Evolutionary conservation across 495 filamentous ascomycete genomes (phyloP).

Genomic region (Chaetomidium leptoderma): DNA sequence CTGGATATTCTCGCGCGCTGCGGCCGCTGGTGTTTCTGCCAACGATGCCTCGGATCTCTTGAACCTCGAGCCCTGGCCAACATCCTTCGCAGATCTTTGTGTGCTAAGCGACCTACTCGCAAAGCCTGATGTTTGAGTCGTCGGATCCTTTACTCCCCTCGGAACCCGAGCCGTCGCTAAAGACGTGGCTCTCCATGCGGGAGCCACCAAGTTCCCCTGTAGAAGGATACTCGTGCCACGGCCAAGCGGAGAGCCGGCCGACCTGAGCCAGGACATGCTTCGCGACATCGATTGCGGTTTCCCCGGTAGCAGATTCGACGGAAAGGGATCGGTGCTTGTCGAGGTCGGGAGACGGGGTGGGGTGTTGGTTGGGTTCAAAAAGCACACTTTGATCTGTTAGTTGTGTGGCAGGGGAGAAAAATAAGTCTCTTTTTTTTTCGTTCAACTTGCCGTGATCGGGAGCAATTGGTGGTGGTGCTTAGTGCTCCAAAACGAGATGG

Average conservation of each 20-base stretch:
- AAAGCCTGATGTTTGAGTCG: not conserved
- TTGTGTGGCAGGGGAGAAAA: not conserved
- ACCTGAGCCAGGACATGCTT: constrained; percentile 1
- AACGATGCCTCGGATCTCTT: not conserved
- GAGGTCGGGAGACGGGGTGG: not conserved
- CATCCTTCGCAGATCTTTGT: not conserved
- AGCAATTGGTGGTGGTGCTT: too few species aligned
- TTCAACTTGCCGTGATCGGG: too few species aligned
- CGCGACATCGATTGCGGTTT: not conserved
- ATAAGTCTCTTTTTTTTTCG: too few species aligned
- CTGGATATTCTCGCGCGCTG: not conserved
- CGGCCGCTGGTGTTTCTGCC: not conserved
- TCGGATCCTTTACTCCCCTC: not conserved
- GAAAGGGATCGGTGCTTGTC: too few species aligned
- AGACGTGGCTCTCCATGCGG: not conserved
- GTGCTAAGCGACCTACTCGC: not conserved
- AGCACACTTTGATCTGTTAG: not conserved
- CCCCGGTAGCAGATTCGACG: too few species aligned
- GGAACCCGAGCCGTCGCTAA: not conserved
- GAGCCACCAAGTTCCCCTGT: not conserved
- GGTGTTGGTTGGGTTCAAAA: not conserved
- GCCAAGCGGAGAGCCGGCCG: not conserved
- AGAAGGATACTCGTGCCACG: not conserved
- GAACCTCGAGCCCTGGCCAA: not conserved
- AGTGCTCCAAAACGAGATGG: too few species aligned